Evolutionary conservation across 306 rosid genomes (phyloP), one percentile per base, ranked within the genome.

Genomic region (Citrullus amarus): DNA sequence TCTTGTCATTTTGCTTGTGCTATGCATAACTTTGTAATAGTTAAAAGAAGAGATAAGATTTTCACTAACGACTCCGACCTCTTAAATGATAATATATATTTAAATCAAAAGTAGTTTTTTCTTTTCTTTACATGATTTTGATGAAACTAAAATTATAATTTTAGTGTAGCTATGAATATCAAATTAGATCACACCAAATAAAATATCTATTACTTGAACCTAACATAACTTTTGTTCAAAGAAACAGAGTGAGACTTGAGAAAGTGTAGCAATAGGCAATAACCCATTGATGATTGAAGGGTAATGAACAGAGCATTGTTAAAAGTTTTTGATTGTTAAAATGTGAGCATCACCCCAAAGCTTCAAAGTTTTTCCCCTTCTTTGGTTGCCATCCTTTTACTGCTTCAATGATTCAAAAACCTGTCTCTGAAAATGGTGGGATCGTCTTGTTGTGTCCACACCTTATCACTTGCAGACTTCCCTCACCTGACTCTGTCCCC

Each of bases 401-500:
- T 69, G 75, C 38, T 44, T 32, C 69, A 63, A 63, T 69, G 38
- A 69, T 22, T 69, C 56, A 69, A 22, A 69, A 18, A 7, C 13
- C 20, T 36, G 6, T 41, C 18, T 67, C 39, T 63, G 55, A 18
- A 69, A 34, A 69, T 69, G 75, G 75, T 69, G 76, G 76, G 76
- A 69, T 69, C 56, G 54, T 41, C 6, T 39, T 67, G 73, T 67
- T 67, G 73, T 18, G 73, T 67, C 53, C 74, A 44, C 76, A 44
- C 76, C 76, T 69, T 69, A 44, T 69, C 76, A 8, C 3, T 44
- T 69, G 36, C 76, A 44, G 56, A 38, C 22, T 44, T 69, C 32
- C 7, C 76, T 69, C 76, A 69, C 76, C 76, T 69, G 76, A 46
- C 76, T 69, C 76, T 22, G 76, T 12, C 76, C 76, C 76, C 56